Percentiles rank a stretch among this genome's conserved stretches.
Conservation (phyloP, 2,329 filamentous ascomycete species). For the Exophiala calicioides region DNA sequence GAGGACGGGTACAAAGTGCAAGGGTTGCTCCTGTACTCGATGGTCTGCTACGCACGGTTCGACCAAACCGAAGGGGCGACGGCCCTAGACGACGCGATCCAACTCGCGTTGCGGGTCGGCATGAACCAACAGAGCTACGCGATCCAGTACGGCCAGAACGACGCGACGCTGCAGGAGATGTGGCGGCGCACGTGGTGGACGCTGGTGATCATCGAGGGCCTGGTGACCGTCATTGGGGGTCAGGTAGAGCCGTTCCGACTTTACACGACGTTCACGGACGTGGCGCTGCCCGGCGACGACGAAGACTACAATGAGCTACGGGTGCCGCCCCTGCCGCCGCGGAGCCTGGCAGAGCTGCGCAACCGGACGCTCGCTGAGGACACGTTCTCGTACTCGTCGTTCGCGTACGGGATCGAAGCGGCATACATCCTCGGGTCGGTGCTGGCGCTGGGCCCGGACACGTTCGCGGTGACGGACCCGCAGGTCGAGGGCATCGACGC, state of each 20-base stretch:
- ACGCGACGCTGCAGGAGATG: slow-evolving; percentile 74
- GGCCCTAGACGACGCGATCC: slow-evolving; percentile 64
- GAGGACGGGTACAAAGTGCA: slow-evolving; percentile 40
- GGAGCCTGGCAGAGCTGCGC: slow-evolving; percentile 59
- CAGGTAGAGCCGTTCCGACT: slow-evolving; percentile 40
- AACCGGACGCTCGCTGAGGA: slow-evolving; percentile 72
- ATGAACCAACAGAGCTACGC: slow-evolving; percentile 69
- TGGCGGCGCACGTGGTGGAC: slow-evolving; percentile 92
- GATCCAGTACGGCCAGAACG: slow-evolving; percentile 47
- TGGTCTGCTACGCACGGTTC: slow-evolving; percentile 38
- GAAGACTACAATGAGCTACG: slow-evolving; percentile 58
- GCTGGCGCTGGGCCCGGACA: slow-evolving; percentile 49
- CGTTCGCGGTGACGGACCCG: slow-evolving; percentile 38
- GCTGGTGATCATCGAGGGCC: slow-evolving; percentile 76
- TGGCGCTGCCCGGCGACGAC: slow-evolving; percentile 80
- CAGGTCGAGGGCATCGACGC: slow-evolving; percentile 61
- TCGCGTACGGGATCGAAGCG: slow-evolving; percentile 79
- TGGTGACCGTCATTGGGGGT: slow-evolving; percentile 70
- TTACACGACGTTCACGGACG: slow-evolving; percentile 71
- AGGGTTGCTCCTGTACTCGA: slow-evolving; percentile 40
- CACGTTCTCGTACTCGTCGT: slow-evolving; percentile 75
- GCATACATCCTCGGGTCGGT: slow-evolving; percentile 76
- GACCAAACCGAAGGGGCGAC: slow-evolving; percentile 37
- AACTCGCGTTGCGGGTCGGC: slow-evolving; percentile 72
- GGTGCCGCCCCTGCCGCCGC: slow-evolving; percentile 59